Evolutionary conservation across 192 early-diverging fungal genomes (phyloP).

Genomic region (Coemansia sp.): DNA sequence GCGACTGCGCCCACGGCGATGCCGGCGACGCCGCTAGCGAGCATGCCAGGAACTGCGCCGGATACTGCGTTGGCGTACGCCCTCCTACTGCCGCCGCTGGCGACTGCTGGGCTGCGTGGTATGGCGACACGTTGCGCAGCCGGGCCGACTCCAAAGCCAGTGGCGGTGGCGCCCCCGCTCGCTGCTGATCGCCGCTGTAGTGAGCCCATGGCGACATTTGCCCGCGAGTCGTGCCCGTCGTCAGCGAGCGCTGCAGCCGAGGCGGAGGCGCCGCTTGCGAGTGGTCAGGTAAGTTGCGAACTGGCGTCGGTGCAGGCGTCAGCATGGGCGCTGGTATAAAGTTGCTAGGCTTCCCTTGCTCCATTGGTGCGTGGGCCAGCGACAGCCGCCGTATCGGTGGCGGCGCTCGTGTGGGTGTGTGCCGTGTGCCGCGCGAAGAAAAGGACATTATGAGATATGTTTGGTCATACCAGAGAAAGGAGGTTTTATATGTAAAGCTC

Average conservation of each 20-base stretch:
- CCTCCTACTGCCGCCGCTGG: neutral
- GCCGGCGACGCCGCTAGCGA: neutral
- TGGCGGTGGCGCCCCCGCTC: neutral
- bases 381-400: neutral
- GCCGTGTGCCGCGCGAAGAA: neutral
- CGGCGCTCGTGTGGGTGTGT: neutral
- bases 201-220: conserved; percentile 8
- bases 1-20: neutral
- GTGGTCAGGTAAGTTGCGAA: neutral
- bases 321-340: conserved; percentile 8
- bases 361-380: neutral
- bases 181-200: neutral
- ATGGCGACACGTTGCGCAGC: conserved; percentile 5
- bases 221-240: neutral
- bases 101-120: neutral
- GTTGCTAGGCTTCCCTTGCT: neutral
- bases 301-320: conserved; percentile 24
- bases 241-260: neutral
- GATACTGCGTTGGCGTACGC: conserved; percentile 5
- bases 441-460: neutral
- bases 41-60: conserved; percentile 5
- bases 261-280: neutral
- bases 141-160: neutral
- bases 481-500: neutral
- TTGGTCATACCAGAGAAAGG: neutral